These are phyloP conservation scores for Trichoderma endophyticum DNA, from an alignment of 2,329 filamentous ascomycete species.

Conservation along the genomic window DNA sequence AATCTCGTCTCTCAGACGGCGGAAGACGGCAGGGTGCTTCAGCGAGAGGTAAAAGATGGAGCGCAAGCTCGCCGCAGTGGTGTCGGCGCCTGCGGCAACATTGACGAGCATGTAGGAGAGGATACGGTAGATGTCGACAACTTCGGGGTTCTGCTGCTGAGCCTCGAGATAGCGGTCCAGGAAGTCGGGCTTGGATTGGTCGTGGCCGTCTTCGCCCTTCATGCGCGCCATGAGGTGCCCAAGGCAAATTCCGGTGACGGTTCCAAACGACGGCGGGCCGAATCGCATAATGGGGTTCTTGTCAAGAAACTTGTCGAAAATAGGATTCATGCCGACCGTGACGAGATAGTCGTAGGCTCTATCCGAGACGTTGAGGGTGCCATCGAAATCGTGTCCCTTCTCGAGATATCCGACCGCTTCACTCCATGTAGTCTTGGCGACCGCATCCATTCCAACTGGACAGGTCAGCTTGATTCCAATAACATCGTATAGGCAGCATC, in stretches of 20 bases:
- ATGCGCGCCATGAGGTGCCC: constrained; percentile 30
- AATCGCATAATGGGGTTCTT: constrained; percentile 39
- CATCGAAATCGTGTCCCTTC: constrained; percentile 36
- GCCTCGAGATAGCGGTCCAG: constrained; percentile 42
- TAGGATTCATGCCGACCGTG: constrained; percentile 30
- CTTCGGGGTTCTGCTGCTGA: constrained; percentile 32
- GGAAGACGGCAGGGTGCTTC: constrained; percentile 23
- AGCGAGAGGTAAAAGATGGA: constrained; percentile 26
- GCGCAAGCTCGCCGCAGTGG: constrained; percentile 26
- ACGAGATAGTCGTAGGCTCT: constrained; percentile 35
- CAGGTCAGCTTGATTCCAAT: background rate
- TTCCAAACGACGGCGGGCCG: constrained; percentile 33
- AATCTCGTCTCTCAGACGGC: constrained; percentile 22
- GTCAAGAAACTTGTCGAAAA: constrained; percentile 35
- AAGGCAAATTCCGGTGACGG: constrained; percentile 29
- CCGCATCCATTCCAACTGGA: constrained; percentile 38
- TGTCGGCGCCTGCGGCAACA: constrained; percentile 28
- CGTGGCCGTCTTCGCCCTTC: constrained; percentile 29
- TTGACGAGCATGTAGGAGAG: constrained; percentile 37
- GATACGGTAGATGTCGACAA: constrained; percentile 31
- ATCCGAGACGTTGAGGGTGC: constrained; percentile 33
- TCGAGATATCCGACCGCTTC: constrained; percentile 42
- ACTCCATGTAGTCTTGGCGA: constrained; percentile 42
- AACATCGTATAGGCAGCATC: background rate
- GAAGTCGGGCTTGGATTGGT: constrained; percentile 33